phyloP scores from a whole-genome alignment of 805 yeast species.

The Yamadazyma takamatsuzukensis region DNA sequence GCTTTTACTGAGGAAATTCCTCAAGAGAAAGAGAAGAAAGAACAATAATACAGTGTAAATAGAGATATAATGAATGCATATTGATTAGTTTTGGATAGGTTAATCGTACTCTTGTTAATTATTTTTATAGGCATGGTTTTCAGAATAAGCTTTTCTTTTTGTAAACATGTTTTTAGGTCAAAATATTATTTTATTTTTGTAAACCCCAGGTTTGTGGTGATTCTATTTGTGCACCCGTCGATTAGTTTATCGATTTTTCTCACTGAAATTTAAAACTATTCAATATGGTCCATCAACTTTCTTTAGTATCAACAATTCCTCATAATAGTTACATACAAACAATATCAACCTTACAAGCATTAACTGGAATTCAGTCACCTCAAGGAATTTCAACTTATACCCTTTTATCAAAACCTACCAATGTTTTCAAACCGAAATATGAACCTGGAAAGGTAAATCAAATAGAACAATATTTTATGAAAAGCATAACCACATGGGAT shows the following conservation, averaged over 20 bases:
- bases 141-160: too few relatives aligned
- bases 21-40: conserved; percentile 31
- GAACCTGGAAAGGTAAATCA: conserved; percentile 56
- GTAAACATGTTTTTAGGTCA: too few relatives aligned
- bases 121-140: too few relatives aligned
- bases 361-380: conserved; percentile 48
- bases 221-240: too few relatives aligned
- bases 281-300: conserved; percentile 60
- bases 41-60: conserved; percentile 14
- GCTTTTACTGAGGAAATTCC: conserved; percentile 67
- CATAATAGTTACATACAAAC: conserved; percentile 40
- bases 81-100: too few relatives aligned
- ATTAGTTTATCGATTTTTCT: too few relatives aligned
- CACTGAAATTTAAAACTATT: too few relatives aligned
- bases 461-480: conserved; percentile 51
- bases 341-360: conserved; percentile 45
- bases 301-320: conserved; percentile 44
- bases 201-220: too few relatives aligned
- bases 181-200: too few relatives aligned
- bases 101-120: too few relatives aligned
- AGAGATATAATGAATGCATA: neutral
- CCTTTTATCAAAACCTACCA: conserved; percentile 46
- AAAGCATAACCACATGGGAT: conserved; percentile 48
- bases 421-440: conserved; percentile 50
- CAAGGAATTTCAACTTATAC: conserved; percentile 46